These are phyloP conservation scores for Fomitopsis palustris DNA, from an alignment of 1,284 basidiomycete species.

Conservation along the genomic window DNA sequence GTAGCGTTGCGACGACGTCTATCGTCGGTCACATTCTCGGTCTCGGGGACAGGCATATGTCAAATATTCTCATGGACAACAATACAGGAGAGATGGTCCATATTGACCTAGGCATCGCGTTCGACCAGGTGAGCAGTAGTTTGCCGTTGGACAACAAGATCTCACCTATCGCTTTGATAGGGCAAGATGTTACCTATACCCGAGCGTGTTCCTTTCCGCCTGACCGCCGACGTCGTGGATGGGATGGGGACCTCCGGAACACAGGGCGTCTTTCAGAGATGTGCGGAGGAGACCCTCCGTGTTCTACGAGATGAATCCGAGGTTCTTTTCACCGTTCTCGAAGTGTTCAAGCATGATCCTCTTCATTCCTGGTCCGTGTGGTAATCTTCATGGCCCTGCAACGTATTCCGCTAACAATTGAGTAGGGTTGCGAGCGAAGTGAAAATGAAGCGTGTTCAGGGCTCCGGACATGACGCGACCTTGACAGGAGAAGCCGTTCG, in stretches of 20 bases:
- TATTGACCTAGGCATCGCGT: slow-evolving; percentile 96
- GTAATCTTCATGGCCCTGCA: not conserved
- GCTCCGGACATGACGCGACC: slow-evolving; percentile 22
- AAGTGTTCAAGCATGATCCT: slow-evolving; percentile 97
- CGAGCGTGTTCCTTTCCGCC: slow-evolving; percentile 91
- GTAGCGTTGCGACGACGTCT: slow-evolving; percentile 90
- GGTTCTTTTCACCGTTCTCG: slow-evolving; percentile 91
- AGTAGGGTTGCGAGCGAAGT: slow-evolving; percentile 72
- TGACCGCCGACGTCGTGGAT: slow-evolving; percentile 93
- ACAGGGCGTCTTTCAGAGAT: slow-evolving; percentile 92
- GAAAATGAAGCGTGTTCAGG: slow-evolving; percentile 62
- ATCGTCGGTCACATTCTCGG: slow-evolving; percentile 94
- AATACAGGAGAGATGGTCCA: slow-evolving; percentile 86
- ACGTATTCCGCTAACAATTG: not conserved
- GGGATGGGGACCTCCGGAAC: slow-evolving; percentile 91
- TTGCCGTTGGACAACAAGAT: not conserved
- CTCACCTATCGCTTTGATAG: slow-evolving; percentile 34
- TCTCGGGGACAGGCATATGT: slow-evolving; percentile 89
- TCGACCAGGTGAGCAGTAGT: slow-evolving; percentile 73
- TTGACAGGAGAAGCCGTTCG: slow-evolving; percentile 25
- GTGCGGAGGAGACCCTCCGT: slow-evolving; percentile 91
- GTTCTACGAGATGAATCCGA: slow-evolving; percentile 85
- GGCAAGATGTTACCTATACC: slow-evolving; percentile 82
- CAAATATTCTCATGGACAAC: slow-evolving; percentile 91
- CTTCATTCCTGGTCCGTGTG: slow-evolving; percentile 80